These are phyloP conservation scores for Penium margaritaceum DNA, from an alignment of 139 green algal genomes.

Conservation along the genomic window DNA sequence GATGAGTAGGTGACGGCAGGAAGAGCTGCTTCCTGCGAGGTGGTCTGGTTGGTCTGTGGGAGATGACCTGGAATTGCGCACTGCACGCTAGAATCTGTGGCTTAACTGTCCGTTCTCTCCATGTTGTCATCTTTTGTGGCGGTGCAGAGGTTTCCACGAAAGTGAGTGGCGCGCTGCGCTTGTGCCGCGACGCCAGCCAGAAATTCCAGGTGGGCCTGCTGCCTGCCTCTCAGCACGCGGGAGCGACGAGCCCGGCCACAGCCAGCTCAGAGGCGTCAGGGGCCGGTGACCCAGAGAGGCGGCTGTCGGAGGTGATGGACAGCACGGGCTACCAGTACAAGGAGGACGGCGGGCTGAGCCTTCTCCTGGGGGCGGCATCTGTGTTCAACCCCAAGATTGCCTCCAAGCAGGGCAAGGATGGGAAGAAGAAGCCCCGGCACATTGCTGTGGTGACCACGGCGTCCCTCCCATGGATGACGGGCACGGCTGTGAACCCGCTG, in stretches of 20 bases:
- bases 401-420: neutral
- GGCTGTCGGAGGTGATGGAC: neutral
- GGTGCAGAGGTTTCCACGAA: conserved; percentile 25
- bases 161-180: conserved; percentile 3
- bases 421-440: conserved; percentile 30
- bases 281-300: neutral
- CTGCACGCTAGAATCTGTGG: neutral
- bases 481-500: conserved; percentile 94
- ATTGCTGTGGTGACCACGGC: conserved; percentile 96
- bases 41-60: neutral
- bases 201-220: too few species aligned
- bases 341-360: neutral
- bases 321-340: neutral
- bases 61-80: neutral
- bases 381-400: too few species aligned
- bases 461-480: conserved; percentile 94
- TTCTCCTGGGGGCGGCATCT: too few species aligned
- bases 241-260: neutral
- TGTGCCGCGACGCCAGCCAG: too few species aligned
- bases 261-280: neutral
- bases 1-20: neutral
- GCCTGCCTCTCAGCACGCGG: neutral
- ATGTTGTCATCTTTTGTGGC: neutral
- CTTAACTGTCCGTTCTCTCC: neutral
- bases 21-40: neutral